Percentiles rank a stretch among this genome's conserved stretches.
These are phyloP conservation scores for Nicotiana tabacum DNA, from an alignment of 257 asterid genomes.

Conservation along the genomic window DNA sequence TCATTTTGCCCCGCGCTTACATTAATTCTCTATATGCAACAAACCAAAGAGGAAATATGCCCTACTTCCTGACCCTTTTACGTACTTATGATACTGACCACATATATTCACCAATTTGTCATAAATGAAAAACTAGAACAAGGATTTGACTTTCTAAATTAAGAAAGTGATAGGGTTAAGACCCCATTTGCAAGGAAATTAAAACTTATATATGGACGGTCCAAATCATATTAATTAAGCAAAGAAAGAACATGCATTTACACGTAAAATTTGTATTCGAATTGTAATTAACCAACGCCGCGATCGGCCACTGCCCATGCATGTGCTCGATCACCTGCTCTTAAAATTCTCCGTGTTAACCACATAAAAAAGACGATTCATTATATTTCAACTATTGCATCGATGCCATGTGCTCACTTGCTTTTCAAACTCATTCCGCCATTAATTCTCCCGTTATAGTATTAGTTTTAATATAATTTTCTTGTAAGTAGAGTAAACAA, in stretches of 20 bases:
- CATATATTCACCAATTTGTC: background rate
- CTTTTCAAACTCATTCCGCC: background rate
- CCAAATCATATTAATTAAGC: background rate
- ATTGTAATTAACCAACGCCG: background rate
- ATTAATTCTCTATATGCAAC: background rate
- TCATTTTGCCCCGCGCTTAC: background rate
- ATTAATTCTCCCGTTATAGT: background rate
- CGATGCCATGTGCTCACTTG: slow-evolving; percentile 1
- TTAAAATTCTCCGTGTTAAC: background rate
- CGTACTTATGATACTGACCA: background rate
- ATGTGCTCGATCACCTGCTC: background rate
- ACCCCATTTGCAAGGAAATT: slow-evolving; percentile 1
- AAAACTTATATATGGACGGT: background rate
- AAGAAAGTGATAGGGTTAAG: background rate
- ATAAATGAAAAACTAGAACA: background rate
- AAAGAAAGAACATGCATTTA: background rate
- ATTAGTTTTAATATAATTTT: background rate
- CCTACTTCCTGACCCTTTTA: background rate
- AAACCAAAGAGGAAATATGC: background rate
- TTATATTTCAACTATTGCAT: background rate
- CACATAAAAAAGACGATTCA: background rate
- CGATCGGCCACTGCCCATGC: background rate
- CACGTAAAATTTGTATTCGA: background rate
- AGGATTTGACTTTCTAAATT: background rate
- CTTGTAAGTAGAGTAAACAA: slow-evolving; percentile 5